Evolutionary conservation across 768 basidiomycete genomes (phyloP).

Genomic region (Crepidotus variabilis): DNA sequence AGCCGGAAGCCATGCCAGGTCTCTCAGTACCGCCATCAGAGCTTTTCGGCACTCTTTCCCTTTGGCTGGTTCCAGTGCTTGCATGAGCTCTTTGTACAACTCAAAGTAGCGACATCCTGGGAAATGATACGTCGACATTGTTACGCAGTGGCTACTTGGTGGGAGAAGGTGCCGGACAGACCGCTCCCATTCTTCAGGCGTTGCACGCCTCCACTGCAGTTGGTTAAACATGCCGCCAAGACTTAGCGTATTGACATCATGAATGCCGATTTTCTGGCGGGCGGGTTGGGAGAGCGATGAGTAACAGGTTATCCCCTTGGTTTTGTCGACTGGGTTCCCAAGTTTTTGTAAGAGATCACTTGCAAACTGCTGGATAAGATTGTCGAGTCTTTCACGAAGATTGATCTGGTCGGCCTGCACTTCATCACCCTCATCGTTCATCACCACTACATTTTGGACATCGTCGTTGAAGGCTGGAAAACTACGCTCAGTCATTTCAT

Average conservation of each 20-base stretch:
- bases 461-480: not conserved
- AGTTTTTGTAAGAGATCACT: not conserved
- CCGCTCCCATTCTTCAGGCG: not conserved
- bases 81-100: not conserved
- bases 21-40: not conserved
- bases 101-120: not conserved
- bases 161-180: not conserved
- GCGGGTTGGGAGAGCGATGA: not conserved
- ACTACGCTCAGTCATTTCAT: not conserved
- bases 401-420: not conserved
- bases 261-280: not conserved
- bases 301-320: not conserved
- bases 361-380: not conserved
- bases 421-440: not conserved
- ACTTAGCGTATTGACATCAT: not conserved
- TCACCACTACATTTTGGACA: not conserved
- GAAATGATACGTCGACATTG: not conserved
- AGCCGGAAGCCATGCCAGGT: not conserved
- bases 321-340: not conserved
- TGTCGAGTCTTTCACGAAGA: not conserved
- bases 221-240: not conserved
- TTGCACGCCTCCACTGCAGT: not conserved
- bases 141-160: not conserved
- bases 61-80: not conserved
- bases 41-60: not conserved